Evolutionary conservation across 1,284 basidiomycete genomes (phyloP), one percentile per base, ranked within the genome.

Genomic region (Peniophora sp.): DNA sequence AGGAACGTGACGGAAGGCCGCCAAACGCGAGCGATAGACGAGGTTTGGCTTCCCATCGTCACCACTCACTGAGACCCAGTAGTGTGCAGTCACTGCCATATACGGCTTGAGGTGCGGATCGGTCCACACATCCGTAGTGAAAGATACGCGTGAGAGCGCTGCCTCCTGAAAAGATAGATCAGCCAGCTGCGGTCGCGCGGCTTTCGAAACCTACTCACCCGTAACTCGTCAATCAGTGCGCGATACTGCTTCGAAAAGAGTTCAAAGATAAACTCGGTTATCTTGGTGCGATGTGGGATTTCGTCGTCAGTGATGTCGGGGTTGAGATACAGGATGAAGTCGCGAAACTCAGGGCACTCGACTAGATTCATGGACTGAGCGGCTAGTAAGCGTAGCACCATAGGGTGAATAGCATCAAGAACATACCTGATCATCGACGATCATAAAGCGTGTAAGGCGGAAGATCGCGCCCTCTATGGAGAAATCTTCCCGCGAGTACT

Each of bases 371-470:
- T 53, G 3, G 65, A 61, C 64, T 67, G 48, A 3, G 41, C 12
- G 5, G 6, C 6, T 12, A 32, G 41, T 11, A 49, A 50, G 20
- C 8, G 8, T n/a, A 23, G 22, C 24, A 23, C 50, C 25, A 36
- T 50, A 49, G 43, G 24, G 16, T 27, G 39, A 16, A 39, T 9
- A 24, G 46, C 2, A 16, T 25, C 19, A 19, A 2, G 20, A 22
- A 12, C 16, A 47, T 22, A 61, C 64, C 58, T 65, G 62, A 57
- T 65, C 60, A 57, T 65, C 63, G 6, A 59, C 63, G 2, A 57
- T 58, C 22, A 65, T 57, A 57, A 58, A 63, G 16, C 50, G 52
- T 23, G 55, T 50, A 3, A 63, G 56, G 2, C 52, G 50, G 24
- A 55, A 41, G n/a, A 52, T 45, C 38, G 59, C 59, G 32, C 49